These are phyloP conservation scores for Mesotaenium endlicherianum DNA, from an alignment of 139 green algal species.

Conservation along the genomic window DNA sequence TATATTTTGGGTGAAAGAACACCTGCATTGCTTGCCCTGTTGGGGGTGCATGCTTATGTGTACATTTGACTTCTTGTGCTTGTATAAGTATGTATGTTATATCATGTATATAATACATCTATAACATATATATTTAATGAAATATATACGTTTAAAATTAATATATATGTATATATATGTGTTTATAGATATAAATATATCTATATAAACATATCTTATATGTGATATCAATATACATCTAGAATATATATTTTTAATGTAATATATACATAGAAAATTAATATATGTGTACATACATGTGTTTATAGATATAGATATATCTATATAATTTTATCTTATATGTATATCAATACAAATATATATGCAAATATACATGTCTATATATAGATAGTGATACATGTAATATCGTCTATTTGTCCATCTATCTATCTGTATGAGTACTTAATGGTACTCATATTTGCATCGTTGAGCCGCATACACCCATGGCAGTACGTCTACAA, in stretches of 20 bases:
- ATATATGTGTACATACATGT: constrained; percentile 2
- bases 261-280: not conserved
- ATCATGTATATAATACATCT: constrained; percentile 6
- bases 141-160: too few species aligned
- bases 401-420: not conserved
- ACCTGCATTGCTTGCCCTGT: too few species aligned
- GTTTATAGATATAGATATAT: constrained; percentile 12
- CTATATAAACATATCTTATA: not conserved
- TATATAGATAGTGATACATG: not conserved
- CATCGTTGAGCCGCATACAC: not conserved
- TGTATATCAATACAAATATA: constrained; percentile 13
- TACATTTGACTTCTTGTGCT: too few species aligned
- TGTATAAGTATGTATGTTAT: not conserved
- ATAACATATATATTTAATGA: constrained; percentile 6
- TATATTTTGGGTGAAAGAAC: too few species aligned
- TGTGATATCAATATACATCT: not conserved
- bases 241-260: not conserved
- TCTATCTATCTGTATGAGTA: not conserved
- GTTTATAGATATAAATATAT: constrained; percentile 3
- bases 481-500: not conserved
- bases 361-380: constrained; percentile 7
- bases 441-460: not conserved
- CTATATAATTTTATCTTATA: constrained; percentile 4
- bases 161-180: not conserved
- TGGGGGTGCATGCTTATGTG: too few species aligned